A percentile compares a stretch with the other conserved stretches of the same genome.
phyloP scores from a whole-genome alignment of 2,329 filamentous ascomycete species.

The Fusarium pilosicola region DNA sequence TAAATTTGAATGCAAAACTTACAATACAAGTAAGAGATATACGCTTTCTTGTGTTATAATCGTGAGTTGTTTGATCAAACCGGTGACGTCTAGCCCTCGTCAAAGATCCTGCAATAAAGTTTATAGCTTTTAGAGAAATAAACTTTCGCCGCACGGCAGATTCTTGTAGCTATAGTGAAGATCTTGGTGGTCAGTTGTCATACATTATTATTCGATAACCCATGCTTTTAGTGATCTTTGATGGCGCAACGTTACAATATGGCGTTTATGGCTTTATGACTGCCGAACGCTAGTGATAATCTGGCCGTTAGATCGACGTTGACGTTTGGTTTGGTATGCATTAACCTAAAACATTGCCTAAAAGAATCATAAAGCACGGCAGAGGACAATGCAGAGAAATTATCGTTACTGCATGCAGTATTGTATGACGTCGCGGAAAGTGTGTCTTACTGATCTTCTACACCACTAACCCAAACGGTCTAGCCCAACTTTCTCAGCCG shows the following conservation, averaged over 20 bases:
- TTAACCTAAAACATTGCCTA: background rate
- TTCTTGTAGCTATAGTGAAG: background rate
- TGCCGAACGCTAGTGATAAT: background rate
- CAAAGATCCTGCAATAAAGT: accelerated
- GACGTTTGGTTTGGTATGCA: background rate
- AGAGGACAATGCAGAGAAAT: background rate
- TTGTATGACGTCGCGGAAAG: background rate
- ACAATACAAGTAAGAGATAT: background rate
- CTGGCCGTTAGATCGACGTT: background rate
- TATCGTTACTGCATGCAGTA: background rate
- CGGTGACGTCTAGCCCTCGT: background rate
- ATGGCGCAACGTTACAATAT: background rate
- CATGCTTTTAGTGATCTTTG: too few relatives aligned
- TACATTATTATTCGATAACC: background rate
- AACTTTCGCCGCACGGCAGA: background rate
- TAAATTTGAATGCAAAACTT: accelerated
- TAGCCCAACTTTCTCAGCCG: background rate
- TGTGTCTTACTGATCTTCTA: background rate
- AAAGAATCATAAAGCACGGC: background rate
- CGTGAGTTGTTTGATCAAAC: too few relatives aligned
- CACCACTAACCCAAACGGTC: background rate
- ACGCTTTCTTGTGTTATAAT: background rate
- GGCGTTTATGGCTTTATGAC: background rate
- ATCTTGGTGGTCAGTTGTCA: background rate
- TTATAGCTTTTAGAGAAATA: accelerated